A percentile compares a stretch with the other conserved stretches of the same genome.
phyloP scores from a whole-genome alignment of 331 rosid genomes.

The Stylosanthes scabra region DNA sequence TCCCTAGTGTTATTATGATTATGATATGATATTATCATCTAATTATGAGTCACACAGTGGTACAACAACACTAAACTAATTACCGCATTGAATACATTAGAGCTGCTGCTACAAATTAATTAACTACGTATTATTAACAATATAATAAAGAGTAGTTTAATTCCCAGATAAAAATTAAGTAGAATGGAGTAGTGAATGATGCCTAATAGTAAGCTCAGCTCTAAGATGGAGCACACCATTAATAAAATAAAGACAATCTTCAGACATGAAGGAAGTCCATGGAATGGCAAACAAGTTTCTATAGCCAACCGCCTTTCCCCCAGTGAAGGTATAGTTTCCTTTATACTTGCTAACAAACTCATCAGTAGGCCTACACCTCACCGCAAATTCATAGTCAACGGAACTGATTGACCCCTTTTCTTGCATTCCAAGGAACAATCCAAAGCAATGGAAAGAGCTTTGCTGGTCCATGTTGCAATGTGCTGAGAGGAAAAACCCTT shows the following conservation, averaged over 20 bases:
- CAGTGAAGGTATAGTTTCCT: constrained; percentile 90
- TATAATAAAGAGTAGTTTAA: neutral
- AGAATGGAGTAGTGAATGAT: constrained; percentile 33
- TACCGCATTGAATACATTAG: neutral
- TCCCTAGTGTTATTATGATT: too few species aligned
- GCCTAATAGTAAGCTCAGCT: constrained; percentile 97
- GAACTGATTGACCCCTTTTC: constrained; percentile 93
- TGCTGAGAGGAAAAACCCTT: constrained; percentile 93
- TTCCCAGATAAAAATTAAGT: neutral
- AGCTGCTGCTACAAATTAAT: neutral
- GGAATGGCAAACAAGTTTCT: constrained; percentile 85
- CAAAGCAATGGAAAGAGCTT: constrained; percentile 95
- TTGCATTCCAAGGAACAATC: constrained; percentile 95
- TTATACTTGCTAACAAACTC: constrained; percentile 92
- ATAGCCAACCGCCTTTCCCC: constrained; percentile 94
- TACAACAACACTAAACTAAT: too few species aligned
- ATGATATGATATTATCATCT: too few species aligned
- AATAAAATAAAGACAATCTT: constrained; percentile 79
- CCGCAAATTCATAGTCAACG: constrained; percentile 94
- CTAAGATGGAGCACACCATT: constrained; percentile 90
- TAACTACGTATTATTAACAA: neutral
- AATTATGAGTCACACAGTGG: too few species aligned
- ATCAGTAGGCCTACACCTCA: constrained; percentile 77
- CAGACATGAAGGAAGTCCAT: constrained; percentile 89
- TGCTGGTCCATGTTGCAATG: constrained; percentile 99